Evolutionary conservation across 129 eudicot genomes (phyloP), one percentile per base, ranked within the genome.

Genomic region (Escallonia herrerae): DNA sequence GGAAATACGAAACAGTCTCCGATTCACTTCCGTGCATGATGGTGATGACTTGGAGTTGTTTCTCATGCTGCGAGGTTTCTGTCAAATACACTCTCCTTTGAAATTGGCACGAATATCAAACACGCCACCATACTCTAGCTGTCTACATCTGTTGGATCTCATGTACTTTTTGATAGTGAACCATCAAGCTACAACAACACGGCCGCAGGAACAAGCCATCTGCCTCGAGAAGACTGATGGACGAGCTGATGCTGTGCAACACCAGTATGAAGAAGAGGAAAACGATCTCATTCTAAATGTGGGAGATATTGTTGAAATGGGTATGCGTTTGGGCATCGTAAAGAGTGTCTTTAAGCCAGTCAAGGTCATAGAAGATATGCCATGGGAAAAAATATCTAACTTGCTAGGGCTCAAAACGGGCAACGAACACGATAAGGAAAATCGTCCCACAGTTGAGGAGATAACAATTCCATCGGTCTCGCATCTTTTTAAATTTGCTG

Each of bases 381-480:
- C 69, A 12, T 53, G 62, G 69, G 33, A 53, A 33, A 52, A 42
- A 7, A 52, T 62, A 9, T 22, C 11, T 14, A 63, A 46, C 46
- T 5, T 63, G 2, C 11, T 63, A 45, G 67, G 67, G 54, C 37
- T 60, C 40, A 59, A 59, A 67, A 56, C 5, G 13, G 3, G 4
- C 41, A 7, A 40, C 7, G 47, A 11, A 3, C 8, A 4, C 49
- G 64, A 60, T 8, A 5, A 12, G 4, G 8, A 1, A 8, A 12
- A 60, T 7, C 4, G 38, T 4, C 70, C n/a, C 33, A 7, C 22
- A n/a, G 72, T 57, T 15, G 63, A 70, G 64, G 88, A 82, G 75
- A 86, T 86, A 43, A 59, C 40, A 11, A 67, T 86, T 52, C 94
- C 94, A 38, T 70, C 76, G 5, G 86, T 77, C 33, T 56, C 77